Evolutionary conservation across 73 alveolate species (phyloP), one percentile per base, ranked within the genome.

Genomic region (Strombidium stylifer): DNA sequence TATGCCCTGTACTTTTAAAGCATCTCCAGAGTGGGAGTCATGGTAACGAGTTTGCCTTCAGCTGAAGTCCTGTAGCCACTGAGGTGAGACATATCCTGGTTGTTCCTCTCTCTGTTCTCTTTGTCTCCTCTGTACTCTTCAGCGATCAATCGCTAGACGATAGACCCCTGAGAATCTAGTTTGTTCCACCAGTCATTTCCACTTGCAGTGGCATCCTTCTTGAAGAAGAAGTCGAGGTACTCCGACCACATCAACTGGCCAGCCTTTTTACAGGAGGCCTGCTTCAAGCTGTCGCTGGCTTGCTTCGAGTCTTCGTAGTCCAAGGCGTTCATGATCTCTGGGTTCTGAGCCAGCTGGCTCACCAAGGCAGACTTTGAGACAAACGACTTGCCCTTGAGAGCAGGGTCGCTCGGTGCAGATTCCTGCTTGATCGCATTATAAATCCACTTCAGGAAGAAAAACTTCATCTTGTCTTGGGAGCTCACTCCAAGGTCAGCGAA

Each of bases 141-240:
- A n/a, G n/a, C n/a, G n/a, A n/a, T n/a, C n/a, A n/a, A n/a, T n/a
- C n/a, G n/a, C n/a, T n/a, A n/a, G n/a, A n/a, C n/a, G n/a, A n/a
- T n/a, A n/a, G n/a, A n/a, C n/a, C n/a, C n/a, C n/a, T n/a, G n/a
- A n/a, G n/a, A n/a, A n/a, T n/a, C n/a, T n/a, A n/a, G n/a, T n/a
- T n/a, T n/a, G n/a, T n/a, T n/a, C n/a, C n/a, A n/a, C n/a, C n/a
- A n/a, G n/a, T n/a, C n/a, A n/a, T n/a, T n/a, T n/a, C n/a, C n/a
- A n/a, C n/a, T n/a, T n/a, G n/a, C n/a, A n/a, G n/a, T n/a, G n/a
- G n/a, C n/a, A n/a, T n/a, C n/a, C n/a, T n/a, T n/a, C n/a, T 16
- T 8, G 34, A 76, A 49, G 61, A 76, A 65, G 82, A 76, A 76
- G 42, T 76, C 88, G 0, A 76, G 41, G 49, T 65, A 76, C 26